A percentile compares a stretch with the other conserved stretches of the same genome.
Conservation (phyloP, 2,329 filamentous ascomycete genomes). For the Cercospora zeina region DNA sequence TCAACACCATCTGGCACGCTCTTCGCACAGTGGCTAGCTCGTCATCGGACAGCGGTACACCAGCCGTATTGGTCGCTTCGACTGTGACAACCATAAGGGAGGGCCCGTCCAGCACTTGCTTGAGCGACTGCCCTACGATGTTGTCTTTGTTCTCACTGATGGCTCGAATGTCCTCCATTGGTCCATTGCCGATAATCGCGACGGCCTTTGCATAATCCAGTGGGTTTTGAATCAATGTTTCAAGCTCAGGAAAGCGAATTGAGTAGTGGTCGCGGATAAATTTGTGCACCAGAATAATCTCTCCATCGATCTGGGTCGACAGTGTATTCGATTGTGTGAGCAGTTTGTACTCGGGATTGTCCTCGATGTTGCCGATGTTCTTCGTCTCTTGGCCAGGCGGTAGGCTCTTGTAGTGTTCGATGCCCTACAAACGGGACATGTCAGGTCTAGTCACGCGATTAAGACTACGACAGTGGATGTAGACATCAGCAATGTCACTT, state of each 20-base stretch:
- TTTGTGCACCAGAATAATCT: slow-evolving; percentile 92
- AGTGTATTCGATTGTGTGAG: slow-evolving; percentile 85
- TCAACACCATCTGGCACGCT: slow-evolving; percentile 86
- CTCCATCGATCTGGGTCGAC: slow-evolving; percentile 88
- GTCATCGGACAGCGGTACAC: slow-evolving; percentile 70
- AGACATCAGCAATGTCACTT: slow-evolving; percentile 48
- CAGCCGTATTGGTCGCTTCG: slow-evolving; percentile 86
- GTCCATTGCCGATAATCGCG: slow-evolving; percentile 86
- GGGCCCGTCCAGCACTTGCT: slow-evolving; percentile 80
- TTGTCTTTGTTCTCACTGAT: slow-evolving; percentile 78
- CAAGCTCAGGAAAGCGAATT: slow-evolving; percentile 86
- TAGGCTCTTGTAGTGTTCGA: slow-evolving; percentile 71
- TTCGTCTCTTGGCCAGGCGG: slow-evolving; percentile 64
- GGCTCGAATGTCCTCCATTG: slow-evolving; percentile 81
- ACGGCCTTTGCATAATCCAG: slow-evolving; percentile 95
- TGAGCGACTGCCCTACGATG: slow-evolving; percentile 70
- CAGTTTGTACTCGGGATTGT: slow-evolving; percentile 87
- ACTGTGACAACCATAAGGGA: slow-evolving; percentile 94
- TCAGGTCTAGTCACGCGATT: slow-evolving; percentile 68
- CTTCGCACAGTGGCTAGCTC: slow-evolving; percentile 73
- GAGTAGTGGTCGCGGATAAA: slow-evolving; percentile 96
- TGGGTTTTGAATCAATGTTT: slow-evolving; percentile 84
- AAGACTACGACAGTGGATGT: slow-evolving; percentile 51
- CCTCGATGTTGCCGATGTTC: slow-evolving; percentile 79
- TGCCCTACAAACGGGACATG: slow-evolving; percentile 67